Evolutionary conservation across 495 filamentous ascomycete genomes (phyloP).

Genomic region (Tuber borchii): DNA sequence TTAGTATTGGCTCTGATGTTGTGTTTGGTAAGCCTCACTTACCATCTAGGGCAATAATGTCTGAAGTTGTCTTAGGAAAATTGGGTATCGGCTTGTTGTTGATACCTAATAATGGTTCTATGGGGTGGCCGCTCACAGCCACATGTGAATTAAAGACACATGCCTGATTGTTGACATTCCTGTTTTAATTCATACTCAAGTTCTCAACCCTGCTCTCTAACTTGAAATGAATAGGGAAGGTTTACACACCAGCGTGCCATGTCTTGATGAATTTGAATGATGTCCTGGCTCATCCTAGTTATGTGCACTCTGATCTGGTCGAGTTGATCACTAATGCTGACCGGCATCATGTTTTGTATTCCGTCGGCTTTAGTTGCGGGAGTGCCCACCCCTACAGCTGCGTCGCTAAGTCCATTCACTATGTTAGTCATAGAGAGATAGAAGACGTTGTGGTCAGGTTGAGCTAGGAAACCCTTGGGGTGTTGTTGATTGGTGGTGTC

Average conservation of each 20-base stretch:
- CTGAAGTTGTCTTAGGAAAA: conserved; percentile 17
- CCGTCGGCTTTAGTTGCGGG: neutral
- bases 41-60: conserved; percentile 20
- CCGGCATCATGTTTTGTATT: conserved; percentile 6
- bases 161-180: neutral
- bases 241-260: neutral
- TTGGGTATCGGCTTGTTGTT: conserved; percentile 5
- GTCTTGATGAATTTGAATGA: neutral
- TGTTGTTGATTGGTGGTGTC: too few species aligned
- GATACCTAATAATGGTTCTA: conserved; percentile 16
- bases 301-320: conserved; percentile 2
- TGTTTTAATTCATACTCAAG: too few species aligned
- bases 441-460: neutral
- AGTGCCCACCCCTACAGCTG: conserved; percentile 1
- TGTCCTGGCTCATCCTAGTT: conserved; percentile 1
- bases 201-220: conserved; percentile 1
- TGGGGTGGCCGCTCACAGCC: neutral
- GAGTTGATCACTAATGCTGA: conserved; percentile 4
- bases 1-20: conserved; percentile 15
- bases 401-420: neutral
- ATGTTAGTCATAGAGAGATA: neutral
- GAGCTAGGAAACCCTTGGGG: too few species aligned
- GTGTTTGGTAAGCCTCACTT: conserved; percentile 15
- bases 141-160: too few species aligned
- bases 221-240: neutral